These are phyloP conservation scores for Lyophyllum decastes DNA, from an alignment of 768 basidiomycete genomes.

Conservation along the genomic window DNA sequence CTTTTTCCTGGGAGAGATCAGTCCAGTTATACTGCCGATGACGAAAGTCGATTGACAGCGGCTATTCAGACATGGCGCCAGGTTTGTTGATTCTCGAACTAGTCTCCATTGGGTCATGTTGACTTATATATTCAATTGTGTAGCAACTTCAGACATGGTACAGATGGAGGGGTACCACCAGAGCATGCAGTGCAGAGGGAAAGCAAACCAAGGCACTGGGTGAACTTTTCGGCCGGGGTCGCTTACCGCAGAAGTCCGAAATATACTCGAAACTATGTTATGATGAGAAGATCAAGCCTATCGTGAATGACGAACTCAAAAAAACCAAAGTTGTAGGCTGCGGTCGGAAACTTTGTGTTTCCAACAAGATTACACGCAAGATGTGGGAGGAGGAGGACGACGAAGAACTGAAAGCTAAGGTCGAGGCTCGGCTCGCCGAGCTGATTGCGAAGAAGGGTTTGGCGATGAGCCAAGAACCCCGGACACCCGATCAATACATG, in stretches of 20 bases:
- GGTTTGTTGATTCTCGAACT: not conserved
- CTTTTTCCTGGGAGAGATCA: not conserved
- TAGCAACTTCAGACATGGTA: constrained; percentile 8
- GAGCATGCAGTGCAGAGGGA: not conserved
- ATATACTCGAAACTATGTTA: constrained; percentile 4
- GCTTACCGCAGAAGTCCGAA: not conserved
- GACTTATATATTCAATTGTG: not conserved
- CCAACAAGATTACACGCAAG: not conserved
- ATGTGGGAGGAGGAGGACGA: constrained; percentile 3
- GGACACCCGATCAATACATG: not conserved
- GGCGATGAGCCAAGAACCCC: not conserved
- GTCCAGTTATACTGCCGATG: not conserved
- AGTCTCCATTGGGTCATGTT: not conserved
- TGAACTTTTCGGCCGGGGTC: not conserved
- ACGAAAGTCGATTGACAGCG: not conserved
- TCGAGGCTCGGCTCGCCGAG: not conserved
- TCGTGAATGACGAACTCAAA: not conserved
- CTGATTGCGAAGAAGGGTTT: not conserved
- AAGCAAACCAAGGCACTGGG: not conserved
- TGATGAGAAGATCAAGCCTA: not conserved
- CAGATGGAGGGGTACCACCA: not conserved
- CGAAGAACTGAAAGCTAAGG: not conserved
- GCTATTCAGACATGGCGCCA: not conserved
- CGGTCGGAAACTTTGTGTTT: not conserved
- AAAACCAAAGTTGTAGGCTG: not conserved